Evolutionary conservation across 169 alveolate species (phyloP), one percentile per base, ranked within the genome.

Genomic region (Plasmodium billcollinsi): DNA sequence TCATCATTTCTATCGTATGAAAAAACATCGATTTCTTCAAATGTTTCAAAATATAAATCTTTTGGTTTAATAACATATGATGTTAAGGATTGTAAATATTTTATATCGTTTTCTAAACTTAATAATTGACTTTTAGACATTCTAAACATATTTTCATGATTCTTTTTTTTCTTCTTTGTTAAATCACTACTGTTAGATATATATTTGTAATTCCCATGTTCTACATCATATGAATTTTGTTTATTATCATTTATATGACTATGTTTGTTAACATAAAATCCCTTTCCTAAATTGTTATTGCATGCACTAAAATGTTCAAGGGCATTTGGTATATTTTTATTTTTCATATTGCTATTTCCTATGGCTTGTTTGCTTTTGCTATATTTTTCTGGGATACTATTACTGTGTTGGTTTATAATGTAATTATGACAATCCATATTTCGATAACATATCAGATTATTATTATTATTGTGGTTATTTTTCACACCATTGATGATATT

Each of bases 81-180:
- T 18, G 89, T 33, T 39, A 66, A 56, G 3, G 89, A 78, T n/a
- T 65, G 73, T 21, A 78, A 9, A 50, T 78, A 78, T 45, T 52
- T 78, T 66, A 78, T 78, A 26, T 78, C 89, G 50, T 33, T 78
- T 58, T 78, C 89, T 8, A 78, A 20, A 66, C 75, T 78, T 15
- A 78, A 1, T 20, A 78, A 71, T 45, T 78, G 89, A 15, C 33
- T 78, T 29, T 66, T 78, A 5, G 89, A 65, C 20, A 78, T 18
- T 24, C 89, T 26, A 47, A 78, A 78, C 12, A 63, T 54, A 18
- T 66, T 78, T 50, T 78, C 89, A 45, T 78, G 21, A 15, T 66
- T 33, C 1, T 75, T 71, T 45, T 78, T 67, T 69, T 62, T 74
- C 67, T 66, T 78, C 11, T n/a, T 39, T 39, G 61, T 43, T 15